A percentile compares a stretch with the other conserved stretches of the same genome.
These are phyloP conservation scores for Coleophoma cylindrospora DNA, from an alignment of 2,329 filamentous ascomycete genomes.

Conservation along the genomic window DNA sequence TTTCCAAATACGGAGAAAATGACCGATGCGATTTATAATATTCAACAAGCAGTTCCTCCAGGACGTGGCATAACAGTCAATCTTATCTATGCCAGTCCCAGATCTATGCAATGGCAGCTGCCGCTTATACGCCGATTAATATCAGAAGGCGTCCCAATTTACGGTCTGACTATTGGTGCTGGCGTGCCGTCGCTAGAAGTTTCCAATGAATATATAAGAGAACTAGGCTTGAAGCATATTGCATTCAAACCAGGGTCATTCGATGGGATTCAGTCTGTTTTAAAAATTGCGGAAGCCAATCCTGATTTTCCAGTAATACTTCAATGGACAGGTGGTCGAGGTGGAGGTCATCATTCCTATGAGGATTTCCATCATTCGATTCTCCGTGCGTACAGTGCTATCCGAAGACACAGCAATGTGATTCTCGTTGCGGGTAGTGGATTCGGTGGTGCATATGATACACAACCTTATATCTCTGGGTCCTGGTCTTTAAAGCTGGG, in stretches of 20 bases:
- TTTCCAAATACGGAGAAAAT: constrained; percentile 77
- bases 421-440: constrained; percentile 84
- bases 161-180: constrained; percentile 84
- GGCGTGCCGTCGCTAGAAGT: constrained; percentile 89
- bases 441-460: constrained; percentile 81
- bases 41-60: constrained; percentile 75
- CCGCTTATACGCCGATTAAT: constrained; percentile 71
- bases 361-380: constrained; percentile 91
- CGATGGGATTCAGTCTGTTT: constrained; percentile 77
- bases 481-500: constrained; percentile 76
- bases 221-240: constrained; percentile 84
- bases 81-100: constrained; percentile 82
- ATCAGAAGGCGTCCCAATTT: constrained; percentile 77
- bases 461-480: constrained; percentile 84
- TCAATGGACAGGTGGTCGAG: constrained; percentile 90
- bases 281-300: constrained; percentile 86
- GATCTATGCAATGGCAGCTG: constrained; percentile 85
- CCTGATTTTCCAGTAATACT: constrained; percentile 81
- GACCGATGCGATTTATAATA: constrained; percentile 74
- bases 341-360: constrained; percentile 86
- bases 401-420: constrained; percentile 78
- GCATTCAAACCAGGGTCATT: constrained; percentile 88
- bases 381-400: constrained; percentile 79
- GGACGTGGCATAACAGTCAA: constrained; percentile 83
- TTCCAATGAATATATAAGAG: constrained; percentile 85